Conservation (phyloP, 192 early-diverging fungal genomes). For the Powellomyces hirtus region DNA sequence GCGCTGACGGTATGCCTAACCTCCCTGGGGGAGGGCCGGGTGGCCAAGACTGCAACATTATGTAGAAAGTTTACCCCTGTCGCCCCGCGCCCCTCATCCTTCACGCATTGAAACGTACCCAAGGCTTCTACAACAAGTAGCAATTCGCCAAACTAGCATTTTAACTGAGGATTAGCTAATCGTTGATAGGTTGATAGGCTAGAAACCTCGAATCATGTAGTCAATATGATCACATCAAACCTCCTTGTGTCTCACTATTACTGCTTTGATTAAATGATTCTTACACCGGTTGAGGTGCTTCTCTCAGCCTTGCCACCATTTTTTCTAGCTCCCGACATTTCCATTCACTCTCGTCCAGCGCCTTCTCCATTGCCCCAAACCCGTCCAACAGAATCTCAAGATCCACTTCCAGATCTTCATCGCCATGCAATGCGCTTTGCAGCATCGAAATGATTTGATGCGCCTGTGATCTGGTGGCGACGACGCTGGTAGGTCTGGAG, state of each 20-base stretch:
- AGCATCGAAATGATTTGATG: constrained; percentile 5
- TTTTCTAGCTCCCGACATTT: not conserved
- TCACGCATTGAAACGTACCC: too few relatives aligned
- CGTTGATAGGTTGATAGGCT: too few relatives aligned
- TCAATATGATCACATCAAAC: too few relatives aligned
- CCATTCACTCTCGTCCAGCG: constrained; percentile 3
- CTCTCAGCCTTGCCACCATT: not conserved
- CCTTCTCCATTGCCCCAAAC: constrained; percentile 7
- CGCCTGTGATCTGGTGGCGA: not conserved
- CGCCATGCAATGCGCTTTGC: not conserved
- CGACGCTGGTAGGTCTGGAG: not conserved
- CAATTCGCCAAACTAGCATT: too few relatives aligned
- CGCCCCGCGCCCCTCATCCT: not conserved
- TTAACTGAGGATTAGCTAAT: too few relatives aligned
- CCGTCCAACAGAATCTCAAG: constrained; percentile 9
- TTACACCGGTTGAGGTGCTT: too few relatives aligned
- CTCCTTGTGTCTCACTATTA: too few relatives aligned
- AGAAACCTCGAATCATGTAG: too few relatives aligned
- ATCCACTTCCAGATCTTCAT: constrained; percentile 12
- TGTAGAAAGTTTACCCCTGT: constrained; percentile 24
- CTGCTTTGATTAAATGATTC: too few relatives aligned
- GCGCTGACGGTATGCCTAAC: constrained; percentile 68
- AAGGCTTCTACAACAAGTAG: too few relatives aligned
- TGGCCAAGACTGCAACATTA: constrained; percentile 33
- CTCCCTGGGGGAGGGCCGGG: constrained; percentile 43